phyloP scores from a whole-genome alignment of 2,329 filamentous ascomycete species.

The Gaeumannomyces sp. region DNA sequence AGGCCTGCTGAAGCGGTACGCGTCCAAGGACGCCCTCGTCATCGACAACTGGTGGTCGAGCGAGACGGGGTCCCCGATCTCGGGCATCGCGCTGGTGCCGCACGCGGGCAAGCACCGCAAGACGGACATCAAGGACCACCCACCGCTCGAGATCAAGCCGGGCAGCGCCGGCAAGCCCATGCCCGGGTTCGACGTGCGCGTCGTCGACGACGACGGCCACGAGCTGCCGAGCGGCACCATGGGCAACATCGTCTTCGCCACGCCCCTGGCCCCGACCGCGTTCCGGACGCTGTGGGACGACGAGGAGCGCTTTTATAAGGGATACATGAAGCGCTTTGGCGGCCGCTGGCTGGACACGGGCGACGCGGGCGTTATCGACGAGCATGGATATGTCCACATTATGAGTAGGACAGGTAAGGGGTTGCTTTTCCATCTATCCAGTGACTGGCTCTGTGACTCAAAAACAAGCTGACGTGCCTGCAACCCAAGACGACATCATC shows the following conservation, averaged over 20 bases:
- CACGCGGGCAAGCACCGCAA: slow-evolving; percentile 50
- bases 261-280: slow-evolving; percentile 78
- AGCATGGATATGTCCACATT: slow-evolving; percentile 60
- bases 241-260: slow-evolving; percentile 84
- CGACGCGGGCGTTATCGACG: slow-evolving; percentile 80
- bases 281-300: slow-evolving; percentile 85
- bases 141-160: slow-evolving; percentile 61
- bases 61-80: slow-evolving; percentile 53
- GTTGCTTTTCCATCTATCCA: slow-evolving; percentile 36
- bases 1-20: slow-evolving; percentile 60
- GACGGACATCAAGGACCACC: slow-evolving; percentile 31
- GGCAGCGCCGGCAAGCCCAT: slow-evolving; percentile 87
- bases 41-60: slow-evolving; percentile 59
- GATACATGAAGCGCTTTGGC: slow-evolving; percentile 76
- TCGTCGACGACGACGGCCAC: slow-evolving; percentile 74
- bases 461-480: slow-evolving; percentile 9
- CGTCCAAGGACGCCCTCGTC: slow-evolving; percentile 53
- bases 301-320: slow-evolving; percentile 75
- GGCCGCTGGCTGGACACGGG: slow-evolving; percentile 87
- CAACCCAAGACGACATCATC: slow-evolving; percentile 68
- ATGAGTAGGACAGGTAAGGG: slow-evolving; percentile 45
- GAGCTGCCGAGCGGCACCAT: slow-evolving; percentile 67
- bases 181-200: slow-evolving; percentile 82
- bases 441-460: slow-evolving; percentile 29
- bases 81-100: slow-evolving; percentile 49